phyloP scores from a whole-genome alignment of 2,329 filamentous ascomycete species.

The Stylonectria norvegica region DNA sequence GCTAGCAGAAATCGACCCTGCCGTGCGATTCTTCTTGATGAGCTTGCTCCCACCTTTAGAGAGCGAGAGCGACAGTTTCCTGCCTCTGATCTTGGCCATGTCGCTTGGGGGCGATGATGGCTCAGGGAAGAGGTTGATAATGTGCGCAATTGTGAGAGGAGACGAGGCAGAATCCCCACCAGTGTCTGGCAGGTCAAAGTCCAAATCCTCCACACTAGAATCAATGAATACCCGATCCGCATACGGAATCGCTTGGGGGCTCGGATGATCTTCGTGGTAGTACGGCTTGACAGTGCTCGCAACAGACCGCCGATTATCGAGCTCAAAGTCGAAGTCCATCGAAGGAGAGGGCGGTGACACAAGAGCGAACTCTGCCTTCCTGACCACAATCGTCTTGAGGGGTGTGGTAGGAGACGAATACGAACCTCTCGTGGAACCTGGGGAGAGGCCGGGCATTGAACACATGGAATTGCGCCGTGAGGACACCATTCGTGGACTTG shows the following conservation, averaged over 20 bases:
- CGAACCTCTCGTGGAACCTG: not conserved
- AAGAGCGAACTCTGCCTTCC: not conserved
- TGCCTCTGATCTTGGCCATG: conserved; percentile 15
- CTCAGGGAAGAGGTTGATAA: conserved; percentile 23
- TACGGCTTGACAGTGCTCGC: no score
- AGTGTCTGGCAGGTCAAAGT: conserved; percentile 13
- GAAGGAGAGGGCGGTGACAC: conserved; percentile 1
- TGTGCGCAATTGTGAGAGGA: conserved; percentile 7
- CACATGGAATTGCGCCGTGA: not conserved
- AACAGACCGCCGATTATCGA: no score
- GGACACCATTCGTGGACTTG: not conserved
- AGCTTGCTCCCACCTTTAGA: conserved; percentile 30
- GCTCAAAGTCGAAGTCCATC: conserved; percentile 10
- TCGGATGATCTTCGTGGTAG: not conserved
- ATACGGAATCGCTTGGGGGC: conserved; percentile 20
- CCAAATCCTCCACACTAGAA: conserved; percentile 6
- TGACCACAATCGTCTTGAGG: not conserved
- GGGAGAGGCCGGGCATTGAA: not conserved
- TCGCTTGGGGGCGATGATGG: conserved; percentile 14
- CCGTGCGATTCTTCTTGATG: conserved; percentile 25
- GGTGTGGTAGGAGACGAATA: not conserved
- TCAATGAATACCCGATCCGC: conserved; percentile 10
- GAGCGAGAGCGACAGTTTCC: conserved; percentile 29
- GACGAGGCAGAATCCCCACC: conserved; percentile 10
- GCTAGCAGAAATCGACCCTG: conserved; percentile 13